Evolutionary conservation across 108 stramenopile species (phyloP).

Genomic region (Cyclotella cryptica): DNA sequence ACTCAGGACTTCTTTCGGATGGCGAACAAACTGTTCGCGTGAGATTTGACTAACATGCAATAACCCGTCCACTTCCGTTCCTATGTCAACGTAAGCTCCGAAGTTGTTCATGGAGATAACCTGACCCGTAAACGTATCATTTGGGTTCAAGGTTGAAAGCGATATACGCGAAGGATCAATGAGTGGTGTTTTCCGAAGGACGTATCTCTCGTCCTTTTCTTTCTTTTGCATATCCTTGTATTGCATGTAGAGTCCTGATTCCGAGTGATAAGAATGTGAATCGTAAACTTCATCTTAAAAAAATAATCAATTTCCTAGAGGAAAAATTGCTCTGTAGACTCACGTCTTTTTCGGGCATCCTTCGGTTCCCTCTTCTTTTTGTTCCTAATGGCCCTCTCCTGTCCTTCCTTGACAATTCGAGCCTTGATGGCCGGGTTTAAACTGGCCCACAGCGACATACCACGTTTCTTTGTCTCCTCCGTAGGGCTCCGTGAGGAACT

Average conservation of each 20-base stretch:
- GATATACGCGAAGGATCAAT: conserved; percentile 52
- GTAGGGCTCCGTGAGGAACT: background rate
- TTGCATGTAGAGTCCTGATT: conserved; percentile 35
- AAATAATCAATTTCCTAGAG: background rate
- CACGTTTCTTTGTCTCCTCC: conserved; percentile 17
- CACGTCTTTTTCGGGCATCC: conserved; percentile 71
- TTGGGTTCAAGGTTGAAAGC: conserved; percentile 55
- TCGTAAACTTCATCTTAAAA: background rate
- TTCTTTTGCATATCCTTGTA: conserved; percentile 64
- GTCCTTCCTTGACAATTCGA: conserved; percentile 69
- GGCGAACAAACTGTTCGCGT: conserved; percentile 77
- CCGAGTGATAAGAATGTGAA: background rate
- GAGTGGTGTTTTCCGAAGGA: conserved; percentile 64
- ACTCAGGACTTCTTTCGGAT: conserved; percentile 71
- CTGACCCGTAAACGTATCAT: conserved; percentile 66
- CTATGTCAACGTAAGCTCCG: conserved; percentile 92
- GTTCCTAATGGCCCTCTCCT: conserved; percentile 74
- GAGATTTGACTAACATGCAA: conserved; percentile 87
- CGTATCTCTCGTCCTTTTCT: conserved; percentile 58
- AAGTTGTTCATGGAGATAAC: conserved; percentile 86
- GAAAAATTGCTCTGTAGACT: conserved; percentile 21
- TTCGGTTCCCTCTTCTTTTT: conserved; percentile 81
- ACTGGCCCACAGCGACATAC: conserved; percentile 63
- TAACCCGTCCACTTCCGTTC: conserved; percentile 89
- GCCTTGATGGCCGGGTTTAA: conserved; percentile 75